These are phyloP conservation scores for Ogataea degrootiae DNA, from an alignment of 805 yeast genomes.

Conservation along the genomic window DNA sequence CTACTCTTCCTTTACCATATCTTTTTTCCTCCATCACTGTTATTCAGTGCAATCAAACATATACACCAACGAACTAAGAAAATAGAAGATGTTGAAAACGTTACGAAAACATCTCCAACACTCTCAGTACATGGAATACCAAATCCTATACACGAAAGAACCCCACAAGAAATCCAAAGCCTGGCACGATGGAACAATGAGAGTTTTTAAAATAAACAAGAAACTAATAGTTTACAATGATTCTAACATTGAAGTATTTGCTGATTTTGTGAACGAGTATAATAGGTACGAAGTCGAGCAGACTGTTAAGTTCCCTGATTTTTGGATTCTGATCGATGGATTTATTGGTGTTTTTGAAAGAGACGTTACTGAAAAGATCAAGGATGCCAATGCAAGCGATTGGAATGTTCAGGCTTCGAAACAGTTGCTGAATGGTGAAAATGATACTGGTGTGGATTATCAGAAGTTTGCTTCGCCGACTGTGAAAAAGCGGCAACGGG, in stretches of 20 bases:
- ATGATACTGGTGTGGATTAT: too few relatives aligned
- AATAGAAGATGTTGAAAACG: not conserved
- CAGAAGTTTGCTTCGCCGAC: too few relatives aligned
- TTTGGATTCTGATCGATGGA: constrained; percentile 25
- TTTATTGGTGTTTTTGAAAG: constrained; percentile 32
- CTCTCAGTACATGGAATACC: constrained; percentile 43
- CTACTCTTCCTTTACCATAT: too few relatives aligned
- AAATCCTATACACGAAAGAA: constrained; percentile 42
- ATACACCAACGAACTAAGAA: not conserved
- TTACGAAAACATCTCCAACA: constrained; percentile 17
- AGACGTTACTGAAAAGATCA: constrained; percentile 29
- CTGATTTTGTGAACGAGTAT: constrained; percentile 21
- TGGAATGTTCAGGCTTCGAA: not conserved
- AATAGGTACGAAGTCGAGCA: constrained; percentile 33
- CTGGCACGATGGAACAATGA: constrained; percentile 49
- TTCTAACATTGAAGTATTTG: constrained; percentile 21
- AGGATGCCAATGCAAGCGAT: not conserved
- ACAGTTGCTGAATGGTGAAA: not conserved
- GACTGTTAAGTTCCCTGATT: constrained; percentile 21
- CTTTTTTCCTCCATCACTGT: too few relatives aligned
- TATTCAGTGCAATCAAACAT: not conserved
- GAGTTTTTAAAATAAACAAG: constrained; percentile 43
- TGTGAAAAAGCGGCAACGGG: too few relatives aligned
- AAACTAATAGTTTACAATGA: constrained; percentile 41
- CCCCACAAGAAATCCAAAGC: constrained; percentile 41